Evolutionary conservation across 1,284 basidiomycete species (phyloP).

Genomic region (Ceratobasidium sp.): DNA sequence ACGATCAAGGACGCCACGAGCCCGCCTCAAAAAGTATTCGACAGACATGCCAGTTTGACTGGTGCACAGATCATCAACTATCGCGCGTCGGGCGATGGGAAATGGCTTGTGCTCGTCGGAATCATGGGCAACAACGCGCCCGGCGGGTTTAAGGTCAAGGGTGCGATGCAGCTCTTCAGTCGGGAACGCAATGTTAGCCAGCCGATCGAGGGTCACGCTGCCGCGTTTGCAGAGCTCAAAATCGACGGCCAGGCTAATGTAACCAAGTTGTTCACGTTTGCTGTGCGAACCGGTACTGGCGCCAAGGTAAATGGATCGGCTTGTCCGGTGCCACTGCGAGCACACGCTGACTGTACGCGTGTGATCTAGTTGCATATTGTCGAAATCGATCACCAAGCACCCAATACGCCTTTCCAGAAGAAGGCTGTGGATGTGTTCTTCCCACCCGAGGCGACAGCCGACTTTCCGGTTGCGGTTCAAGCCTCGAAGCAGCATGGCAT

Average conservation of each 20-base stretch:
- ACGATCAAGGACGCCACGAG: conserved; percentile 75
- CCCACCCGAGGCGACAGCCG: conserved; percentile 96
- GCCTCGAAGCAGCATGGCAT: conserved; percentile 97
- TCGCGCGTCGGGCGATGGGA: conserved; percentile 89
- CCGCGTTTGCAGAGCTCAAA: conserved; percentile 93
- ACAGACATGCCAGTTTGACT: conserved; percentile 92
- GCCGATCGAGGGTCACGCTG: conserved; percentile 98
- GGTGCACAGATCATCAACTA: conserved; percentile 99
- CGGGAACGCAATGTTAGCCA: conserved; percentile 93
- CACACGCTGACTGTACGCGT: conserved; percentile 3
- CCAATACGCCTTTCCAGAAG: conserved; percentile 96
- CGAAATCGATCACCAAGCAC: conserved; percentile 95
- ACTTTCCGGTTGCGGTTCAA: conserved; percentile 99
- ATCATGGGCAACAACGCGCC: conserved; percentile 94
- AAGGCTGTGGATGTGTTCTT: conserved; percentile 99
- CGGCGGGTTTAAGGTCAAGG: conserved; percentile 97
- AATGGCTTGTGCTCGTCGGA: conserved; percentile 97
- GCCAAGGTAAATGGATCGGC: conserved; percentile 74
- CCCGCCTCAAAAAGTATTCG: conserved; percentile 90
- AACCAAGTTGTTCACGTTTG: conserved; percentile 95
- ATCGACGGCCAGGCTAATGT: conserved; percentile 82
- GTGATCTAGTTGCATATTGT: conserved; percentile 88
- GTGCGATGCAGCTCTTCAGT: conserved; percentile 94
- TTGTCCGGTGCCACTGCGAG: conserved; percentile 14
- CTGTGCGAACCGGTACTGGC: conserved; percentile 92